phyloP scores from a whole-genome alignment of 352 stramenopile genomes.

The Pythium apleroticum region DNA sequence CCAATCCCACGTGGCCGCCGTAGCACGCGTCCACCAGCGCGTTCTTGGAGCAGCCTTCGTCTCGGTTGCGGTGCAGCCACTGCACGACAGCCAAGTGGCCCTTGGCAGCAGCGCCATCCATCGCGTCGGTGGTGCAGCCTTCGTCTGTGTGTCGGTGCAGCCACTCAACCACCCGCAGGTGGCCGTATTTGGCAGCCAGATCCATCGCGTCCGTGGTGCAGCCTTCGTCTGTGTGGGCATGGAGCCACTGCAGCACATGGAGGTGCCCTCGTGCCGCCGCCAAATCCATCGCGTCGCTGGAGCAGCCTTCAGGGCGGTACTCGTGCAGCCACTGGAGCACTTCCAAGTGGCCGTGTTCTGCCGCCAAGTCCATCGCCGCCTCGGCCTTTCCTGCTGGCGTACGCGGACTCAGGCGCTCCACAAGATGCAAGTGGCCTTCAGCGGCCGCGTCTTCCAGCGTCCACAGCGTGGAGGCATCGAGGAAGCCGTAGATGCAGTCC shows the following conservation, averaged over 20 bases:
- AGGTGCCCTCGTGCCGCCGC: conserved; percentile 19
- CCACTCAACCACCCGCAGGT: conserved; percentile 33
- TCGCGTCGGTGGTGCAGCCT: conserved; percentile 28
- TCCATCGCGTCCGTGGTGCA: conserved; percentile 37
- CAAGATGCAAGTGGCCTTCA: conserved; percentile 19
- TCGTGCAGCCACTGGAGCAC: conserved; percentile 29
- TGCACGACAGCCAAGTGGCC: conserved; percentile 32
- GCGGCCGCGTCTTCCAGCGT: conserved; percentile 24
- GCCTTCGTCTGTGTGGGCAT: conserved; percentile 17
- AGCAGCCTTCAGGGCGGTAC: conserved; percentile 18
- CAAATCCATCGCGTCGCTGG: conserved; percentile 21
- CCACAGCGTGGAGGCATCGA: conserved; percentile 18
- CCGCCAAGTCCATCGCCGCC: conserved; percentile 32
- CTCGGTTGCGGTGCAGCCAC: conserved; percentile 34
- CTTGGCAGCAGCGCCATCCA: conserved; percentile 32
- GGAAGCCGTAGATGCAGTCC: conserved; percentile 22
- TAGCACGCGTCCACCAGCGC: conserved; percentile 45
- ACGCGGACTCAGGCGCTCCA: conserved; percentile 17
- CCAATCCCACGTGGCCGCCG: conserved; percentile 34
- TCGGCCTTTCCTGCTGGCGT: conserved; percentile 13
- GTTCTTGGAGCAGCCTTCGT: conserved; percentile 44
- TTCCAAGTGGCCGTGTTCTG: conserved; percentile 28
- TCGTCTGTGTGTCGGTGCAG: conserved; percentile 24
- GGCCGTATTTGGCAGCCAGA: conserved; percentile 30
- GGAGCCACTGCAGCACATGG: conserved; percentile 17